Evolutionary conservation across 495 filamentous ascomycete species (phyloP).

Genomic region (Lophiotrema nucula): DNA sequence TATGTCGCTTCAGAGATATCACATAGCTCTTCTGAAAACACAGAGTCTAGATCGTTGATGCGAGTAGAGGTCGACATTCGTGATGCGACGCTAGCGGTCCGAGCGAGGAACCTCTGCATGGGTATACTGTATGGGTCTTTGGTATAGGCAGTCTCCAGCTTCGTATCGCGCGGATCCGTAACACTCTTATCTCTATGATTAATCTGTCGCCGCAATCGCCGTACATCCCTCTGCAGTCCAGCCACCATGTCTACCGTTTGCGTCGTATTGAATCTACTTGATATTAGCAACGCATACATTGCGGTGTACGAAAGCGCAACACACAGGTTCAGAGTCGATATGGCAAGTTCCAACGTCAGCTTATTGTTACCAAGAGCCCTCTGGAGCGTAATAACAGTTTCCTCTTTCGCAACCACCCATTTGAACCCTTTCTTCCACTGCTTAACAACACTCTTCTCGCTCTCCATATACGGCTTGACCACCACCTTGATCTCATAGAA

Average conservation of each 20-base stretch:
- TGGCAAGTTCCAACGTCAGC: slow-evolving; percentile 13
- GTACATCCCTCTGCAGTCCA: slow-evolving; percentile 15
- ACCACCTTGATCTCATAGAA: slow-evolving; percentile 3
- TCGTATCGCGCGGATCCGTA: no score
- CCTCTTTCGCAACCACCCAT: slow-evolving; percentile 15
- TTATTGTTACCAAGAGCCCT: slow-evolving; percentile 5
- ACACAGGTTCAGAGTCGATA: slow-evolving; percentile 17
- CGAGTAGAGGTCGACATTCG: no score
- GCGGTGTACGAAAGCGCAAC: not conserved
- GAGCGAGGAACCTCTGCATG: no score
- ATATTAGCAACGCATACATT: not conserved
- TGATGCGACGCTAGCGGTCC: no score
- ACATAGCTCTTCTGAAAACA: no score
- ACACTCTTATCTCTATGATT: not conserved
- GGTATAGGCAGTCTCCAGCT: no score
- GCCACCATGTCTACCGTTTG: slow-evolving; percentile 17
- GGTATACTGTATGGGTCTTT: no score
- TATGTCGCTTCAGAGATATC: no score
- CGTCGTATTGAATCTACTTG: slow-evolving; percentile 9
- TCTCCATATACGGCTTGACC: slow-evolving; percentile 6
- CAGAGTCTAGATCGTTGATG: no score
- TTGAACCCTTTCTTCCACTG: slow-evolving; percentile 1
- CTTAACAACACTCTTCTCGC: not conserved
- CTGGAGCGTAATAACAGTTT: not conserved
- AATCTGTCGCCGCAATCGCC: slow-evolving; percentile 8